Conservation (phyloP, 1,139 yeast species). For the Debaryomyces udenii region DNA sequence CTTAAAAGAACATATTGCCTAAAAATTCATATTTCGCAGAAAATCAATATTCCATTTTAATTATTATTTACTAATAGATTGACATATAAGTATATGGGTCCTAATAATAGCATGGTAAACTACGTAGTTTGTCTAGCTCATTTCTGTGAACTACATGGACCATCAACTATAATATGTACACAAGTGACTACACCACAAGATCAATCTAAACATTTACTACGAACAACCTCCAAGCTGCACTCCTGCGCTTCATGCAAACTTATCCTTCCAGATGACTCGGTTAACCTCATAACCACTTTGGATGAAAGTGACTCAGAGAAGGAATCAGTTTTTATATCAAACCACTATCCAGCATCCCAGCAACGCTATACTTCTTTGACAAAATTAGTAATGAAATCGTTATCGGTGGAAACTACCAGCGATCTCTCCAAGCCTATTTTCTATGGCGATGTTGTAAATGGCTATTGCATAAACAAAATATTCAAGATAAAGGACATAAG, state of each 20-base stretch:
- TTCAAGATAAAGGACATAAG: constrained; percentile 69
- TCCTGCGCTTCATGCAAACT: constrained; percentile 64
- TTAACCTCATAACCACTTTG: constrained; percentile 29
- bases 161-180: constrained; percentile 74
- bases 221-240: constrained; percentile 39
- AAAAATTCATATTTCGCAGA: constrained; percentile 5
- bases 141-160: constrained; percentile 88
- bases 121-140: constrained; percentile 67
- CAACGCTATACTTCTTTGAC: constrained; percentile 55
- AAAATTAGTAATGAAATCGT: constrained; percentile 62
- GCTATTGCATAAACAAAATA: constrained; percentile 66
- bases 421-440: constrained; percentile 69
- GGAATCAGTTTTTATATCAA: constrained; percentile 37
- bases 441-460: constrained; percentile 69
- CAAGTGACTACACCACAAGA: constrained; percentile 35
- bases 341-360: constrained; percentile 68
- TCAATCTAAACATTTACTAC: constrained; percentile 20
- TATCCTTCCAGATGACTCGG: constrained; percentile 44
- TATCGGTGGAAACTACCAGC: constrained; percentile 73
- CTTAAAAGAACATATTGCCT: constrained; percentile 1
- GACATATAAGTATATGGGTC: neutral
- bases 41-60: neutral
- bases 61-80: neutral
- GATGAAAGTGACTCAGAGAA: constrained; percentile 19
- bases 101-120: constrained; percentile 23